Conservation (phyloP, 768 basidiomycete genomes). For the Leccinum pellstonianum region DNA sequence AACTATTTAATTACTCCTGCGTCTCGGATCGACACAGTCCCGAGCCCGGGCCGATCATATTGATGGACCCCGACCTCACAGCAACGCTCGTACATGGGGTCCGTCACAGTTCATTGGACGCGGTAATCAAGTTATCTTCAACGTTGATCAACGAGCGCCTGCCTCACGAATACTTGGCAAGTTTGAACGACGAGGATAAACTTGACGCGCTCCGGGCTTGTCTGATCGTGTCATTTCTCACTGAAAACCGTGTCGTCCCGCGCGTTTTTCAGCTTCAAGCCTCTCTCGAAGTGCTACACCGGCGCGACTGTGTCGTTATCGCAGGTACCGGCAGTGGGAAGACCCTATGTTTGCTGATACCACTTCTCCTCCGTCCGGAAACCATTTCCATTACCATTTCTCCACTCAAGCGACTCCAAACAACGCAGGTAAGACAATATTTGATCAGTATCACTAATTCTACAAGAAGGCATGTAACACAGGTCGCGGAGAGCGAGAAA, state of each 20-base stretch:
- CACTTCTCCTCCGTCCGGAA: neutral
- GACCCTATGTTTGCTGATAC: too few relatives aligned
- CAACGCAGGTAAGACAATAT: neutral
- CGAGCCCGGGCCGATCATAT: too few relatives aligned
- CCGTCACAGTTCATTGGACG: neutral
- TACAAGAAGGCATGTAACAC: neutral
- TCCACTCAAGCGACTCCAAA: neutral
- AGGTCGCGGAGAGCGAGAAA: neutral
- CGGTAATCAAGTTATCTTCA: neutral
- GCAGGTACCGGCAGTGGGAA: too few relatives aligned
- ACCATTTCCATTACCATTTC: neutral
- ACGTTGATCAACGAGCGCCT: neutral
- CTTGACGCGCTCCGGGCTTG: neutral
- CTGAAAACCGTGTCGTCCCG: neutral
- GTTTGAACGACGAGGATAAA: neutral
- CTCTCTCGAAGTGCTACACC: too few relatives aligned
- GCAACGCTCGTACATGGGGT: neutral
- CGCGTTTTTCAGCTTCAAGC: too few relatives aligned
- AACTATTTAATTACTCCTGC: too few relatives aligned
- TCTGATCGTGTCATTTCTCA: neutral
- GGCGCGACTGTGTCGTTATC: too few relatives aligned
- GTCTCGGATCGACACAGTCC: too few relatives aligned
- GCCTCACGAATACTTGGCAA: neutral
- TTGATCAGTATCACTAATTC: neutral
- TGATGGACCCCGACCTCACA: neutral